A percentile compares a stretch with the other conserved stretches of the same genome.
Evolutionary conservation across 345 rosid species (phyloP).

Genomic region (Corymbia maculata): DNA sequence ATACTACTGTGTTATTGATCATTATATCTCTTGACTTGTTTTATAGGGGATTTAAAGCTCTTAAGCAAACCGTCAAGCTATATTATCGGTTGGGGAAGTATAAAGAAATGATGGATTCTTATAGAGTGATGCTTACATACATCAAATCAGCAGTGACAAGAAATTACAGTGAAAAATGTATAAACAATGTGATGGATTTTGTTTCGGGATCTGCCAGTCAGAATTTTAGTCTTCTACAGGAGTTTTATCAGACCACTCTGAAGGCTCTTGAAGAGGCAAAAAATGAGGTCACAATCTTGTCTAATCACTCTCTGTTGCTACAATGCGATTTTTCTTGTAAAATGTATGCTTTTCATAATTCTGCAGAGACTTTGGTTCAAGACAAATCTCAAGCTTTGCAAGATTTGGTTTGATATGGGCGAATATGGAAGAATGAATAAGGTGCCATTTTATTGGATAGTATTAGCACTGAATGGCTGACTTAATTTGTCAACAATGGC

Average conservation of each 20-base stretch:
- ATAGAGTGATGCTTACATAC: slow-evolving; percentile 88
- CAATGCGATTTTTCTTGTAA: not conserved
- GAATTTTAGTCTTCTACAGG: slow-evolving; percentile 76
- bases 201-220: slow-evolving; percentile 99
- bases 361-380: slow-evolving; percentile 98
- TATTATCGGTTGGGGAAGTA: slow-evolving; percentile 84
- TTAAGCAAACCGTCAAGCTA: slow-evolving; percentile 95
- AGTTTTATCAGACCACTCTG: slow-evolving; percentile 91
- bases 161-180: slow-evolving; percentile 96
- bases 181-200: slow-evolving; percentile 97
- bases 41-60: slow-evolving; percentile 93
- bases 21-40: not conserved
- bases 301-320: not conserved
- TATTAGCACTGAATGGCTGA: not conserved
- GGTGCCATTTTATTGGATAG: slow-evolving; percentile 27
- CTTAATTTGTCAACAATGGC: not conserved
- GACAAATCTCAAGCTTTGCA: slow-evolving; percentile 97
- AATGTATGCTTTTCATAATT: not conserved
- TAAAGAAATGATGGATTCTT: slow-evolving; percentile 95
- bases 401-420: slow-evolving; percentile 96
- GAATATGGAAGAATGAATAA: slow-evolving; percentile 97
- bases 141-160: slow-evolving; percentile 97
- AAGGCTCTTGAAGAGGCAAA: slow-evolving; percentile 99
- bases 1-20: not conserved
- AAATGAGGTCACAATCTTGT: slow-evolving; percentile 56